These are phyloP conservation scores for Fusarium poae DNA, from an alignment of 2,329 filamentous ascomycete genomes.

Conservation along the genomic window DNA sequence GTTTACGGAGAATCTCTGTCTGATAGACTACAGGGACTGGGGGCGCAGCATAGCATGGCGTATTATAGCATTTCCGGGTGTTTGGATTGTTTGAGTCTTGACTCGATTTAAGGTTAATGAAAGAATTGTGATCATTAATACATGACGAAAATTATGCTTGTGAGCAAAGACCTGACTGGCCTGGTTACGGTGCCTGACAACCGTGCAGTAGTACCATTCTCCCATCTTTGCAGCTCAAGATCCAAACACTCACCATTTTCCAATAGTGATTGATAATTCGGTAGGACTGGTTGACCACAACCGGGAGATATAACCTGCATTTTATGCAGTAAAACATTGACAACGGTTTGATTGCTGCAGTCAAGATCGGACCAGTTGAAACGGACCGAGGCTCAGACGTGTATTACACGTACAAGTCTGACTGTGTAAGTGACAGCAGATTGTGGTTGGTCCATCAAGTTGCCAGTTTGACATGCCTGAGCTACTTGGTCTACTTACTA, in stretches of 20 bases:
- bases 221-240: constrained; percentile 5
- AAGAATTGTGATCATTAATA: constrained; percentile 16
- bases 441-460: constrained; percentile 14
- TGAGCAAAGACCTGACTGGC: constrained; percentile 3
- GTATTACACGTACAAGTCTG: constrained; percentile 4
- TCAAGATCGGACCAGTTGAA: constrained; percentile 34
- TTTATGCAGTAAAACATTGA: constrained; percentile 24
- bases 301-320: constrained; percentile 22
- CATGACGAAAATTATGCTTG: constrained; percentile 6
- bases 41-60: constrained; percentile 30
- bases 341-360: constrained; percentile 28
- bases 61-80: constrained; percentile 38
- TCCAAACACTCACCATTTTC: background rate
- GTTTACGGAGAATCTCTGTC: constrained; percentile 17
- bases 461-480: constrained; percentile 3
- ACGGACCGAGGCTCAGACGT: constrained; percentile 37
- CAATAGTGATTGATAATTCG: constrained; percentile 1
- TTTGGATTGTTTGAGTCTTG: constrained; percentile 33
- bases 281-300: constrained; percentile 7
- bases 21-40: constrained; percentile 15
- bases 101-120: constrained; percentile 27
- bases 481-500: constrained; percentile 6
- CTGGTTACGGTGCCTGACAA: background rate
- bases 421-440: constrained; percentile 15
- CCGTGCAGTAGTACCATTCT: background rate